A percentile compares a stretch with the other conserved stretches of the same genome.
Evolutionary conservation across 2,329 filamentous ascomycete species (phyloP).

Genomic region (Nemania sp.): DNA sequence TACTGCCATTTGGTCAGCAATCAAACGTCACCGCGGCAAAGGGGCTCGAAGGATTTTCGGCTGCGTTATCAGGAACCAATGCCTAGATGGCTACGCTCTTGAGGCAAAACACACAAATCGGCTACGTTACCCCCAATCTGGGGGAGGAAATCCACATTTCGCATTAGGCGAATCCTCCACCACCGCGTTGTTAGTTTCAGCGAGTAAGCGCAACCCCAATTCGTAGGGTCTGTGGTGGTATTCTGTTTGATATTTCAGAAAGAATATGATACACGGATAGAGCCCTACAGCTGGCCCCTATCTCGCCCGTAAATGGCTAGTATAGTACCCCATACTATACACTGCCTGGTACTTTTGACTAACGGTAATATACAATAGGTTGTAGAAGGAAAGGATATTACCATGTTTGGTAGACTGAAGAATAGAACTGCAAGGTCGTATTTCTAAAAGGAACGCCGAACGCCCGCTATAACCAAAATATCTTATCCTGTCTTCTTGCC

Average conservation of each 20-base stretch:
- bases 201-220: not conserved
- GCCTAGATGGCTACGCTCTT: too few relatives aligned
- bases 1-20: too few relatives aligned
- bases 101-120: too few relatives aligned
- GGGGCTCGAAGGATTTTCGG: too few relatives aligned
- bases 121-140: too few relatives aligned
- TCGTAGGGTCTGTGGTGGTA: not conserved
- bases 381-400: not conserved
- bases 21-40: too few relatives aligned
- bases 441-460: conserved; percentile 9
- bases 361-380: not conserved
- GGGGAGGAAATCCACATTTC: too few relatives aligned
- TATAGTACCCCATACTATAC: not conserved
- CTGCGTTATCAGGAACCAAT: too few relatives aligned
- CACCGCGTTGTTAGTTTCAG: not conserved
- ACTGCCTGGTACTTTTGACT: not conserved
- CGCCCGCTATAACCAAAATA: conserved; percentile 17
- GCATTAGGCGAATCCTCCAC: too few relatives aligned
- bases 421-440: not conserved
- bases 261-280: not conserved
- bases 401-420: too few relatives aligned
- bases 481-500: not conserved
- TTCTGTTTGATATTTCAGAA: not conserved
- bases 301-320: too few relatives aligned
- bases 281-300: too few relatives aligned